These are phyloP conservation scores for Boletus pseudo-olivaceus DNA, from an alignment of 768 basidiomycete species.

Conservation along the genomic window DNA sequence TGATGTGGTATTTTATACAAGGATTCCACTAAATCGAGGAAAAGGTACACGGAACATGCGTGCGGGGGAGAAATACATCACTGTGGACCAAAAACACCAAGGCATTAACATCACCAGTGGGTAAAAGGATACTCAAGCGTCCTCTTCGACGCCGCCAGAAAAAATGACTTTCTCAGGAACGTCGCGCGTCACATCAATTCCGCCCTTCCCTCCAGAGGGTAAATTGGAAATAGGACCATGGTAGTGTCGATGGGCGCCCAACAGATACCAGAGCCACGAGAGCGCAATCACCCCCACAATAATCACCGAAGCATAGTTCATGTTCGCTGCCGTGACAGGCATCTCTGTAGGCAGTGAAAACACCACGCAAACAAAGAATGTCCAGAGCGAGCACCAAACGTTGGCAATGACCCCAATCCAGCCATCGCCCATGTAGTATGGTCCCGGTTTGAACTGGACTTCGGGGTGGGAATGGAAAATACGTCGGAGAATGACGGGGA, in stretches of 20 bases:
- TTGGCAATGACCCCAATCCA: conserved; percentile 44
- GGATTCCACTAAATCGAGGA: neutral
- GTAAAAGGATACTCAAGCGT: neutral
- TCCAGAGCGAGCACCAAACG: conserved; percentile 44
- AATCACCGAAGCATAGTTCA: conserved; percentile 51
- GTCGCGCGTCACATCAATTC: neutral
- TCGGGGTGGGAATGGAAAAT: conserved; percentile 53
- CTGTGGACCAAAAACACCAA: neutral
- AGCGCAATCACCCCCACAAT: conserved; percentile 18
- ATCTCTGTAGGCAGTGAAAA: conserved; percentile 49
- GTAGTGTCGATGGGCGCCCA: conserved; percentile 52
- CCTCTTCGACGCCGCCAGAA: neutral
- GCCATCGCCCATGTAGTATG: conserved; percentile 57
- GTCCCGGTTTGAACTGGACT: conserved; percentile 56
- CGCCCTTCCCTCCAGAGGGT: conserved; percentile 4
- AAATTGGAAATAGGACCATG: conserved; percentile 55
- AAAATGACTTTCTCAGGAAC: neutral
- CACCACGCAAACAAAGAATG: conserved; percentile 43
- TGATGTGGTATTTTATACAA: neutral
- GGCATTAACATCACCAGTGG: neutral
- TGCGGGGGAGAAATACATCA: neutral
- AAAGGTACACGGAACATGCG: too few relatives aligned
- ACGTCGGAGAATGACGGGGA: conserved; percentile 53
- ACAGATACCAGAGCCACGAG: conserved; percentile 49
- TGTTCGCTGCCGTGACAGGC: conserved; percentile 47